Percentiles rank a stretch among this genome's conserved stretches.
Conservation (phyloP, 2,329 filamentous ascomycete species). For the Diaporthe sp. region DNA sequence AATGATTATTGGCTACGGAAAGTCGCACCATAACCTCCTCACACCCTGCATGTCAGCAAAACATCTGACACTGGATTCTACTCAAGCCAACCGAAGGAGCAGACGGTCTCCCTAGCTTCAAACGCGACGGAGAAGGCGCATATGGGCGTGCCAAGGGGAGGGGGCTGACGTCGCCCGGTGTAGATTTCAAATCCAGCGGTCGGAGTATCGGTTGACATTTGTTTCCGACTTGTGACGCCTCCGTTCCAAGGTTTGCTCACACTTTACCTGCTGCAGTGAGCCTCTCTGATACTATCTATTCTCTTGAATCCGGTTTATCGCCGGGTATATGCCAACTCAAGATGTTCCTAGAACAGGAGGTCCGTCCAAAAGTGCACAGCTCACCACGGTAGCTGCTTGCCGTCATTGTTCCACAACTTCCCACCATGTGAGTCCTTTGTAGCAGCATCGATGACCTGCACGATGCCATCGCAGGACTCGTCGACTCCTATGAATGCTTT, state of each 20-base stretch:
- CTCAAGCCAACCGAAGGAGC: background rate
- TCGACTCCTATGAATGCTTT: conserved; percentile 2
- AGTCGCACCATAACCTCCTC: background rate
- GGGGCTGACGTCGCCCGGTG: background rate
- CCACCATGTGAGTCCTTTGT: conserved; percentile 21
- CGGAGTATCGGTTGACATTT: background rate
- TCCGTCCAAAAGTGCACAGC: too few relatives aligned
- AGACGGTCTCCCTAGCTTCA: background rate
- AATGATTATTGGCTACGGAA: background rate
- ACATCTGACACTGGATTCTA: background rate
- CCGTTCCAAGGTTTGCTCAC: too few relatives aligned
- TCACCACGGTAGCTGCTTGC: background rate
- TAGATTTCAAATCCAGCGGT: too few relatives aligned
- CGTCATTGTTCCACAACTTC: conserved; percentile 10
- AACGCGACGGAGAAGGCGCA: background rate
- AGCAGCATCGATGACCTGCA: conserved; percentile 34
- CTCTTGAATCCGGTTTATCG: background rate
- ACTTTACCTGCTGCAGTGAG: too few relatives aligned
- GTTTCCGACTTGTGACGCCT: background rate
- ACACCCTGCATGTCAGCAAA: background rate
- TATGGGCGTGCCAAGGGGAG: background rate
- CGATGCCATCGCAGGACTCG: conserved; percentile 16
- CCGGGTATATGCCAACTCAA: too few relatives aligned
- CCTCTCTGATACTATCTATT: background rate
- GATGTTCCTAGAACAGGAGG: background rate